Evolutionary conservation across 2,329 filamentous ascomycete genomes (phyloP).

Genomic region (Colletotrichum falcatum): DNA sequence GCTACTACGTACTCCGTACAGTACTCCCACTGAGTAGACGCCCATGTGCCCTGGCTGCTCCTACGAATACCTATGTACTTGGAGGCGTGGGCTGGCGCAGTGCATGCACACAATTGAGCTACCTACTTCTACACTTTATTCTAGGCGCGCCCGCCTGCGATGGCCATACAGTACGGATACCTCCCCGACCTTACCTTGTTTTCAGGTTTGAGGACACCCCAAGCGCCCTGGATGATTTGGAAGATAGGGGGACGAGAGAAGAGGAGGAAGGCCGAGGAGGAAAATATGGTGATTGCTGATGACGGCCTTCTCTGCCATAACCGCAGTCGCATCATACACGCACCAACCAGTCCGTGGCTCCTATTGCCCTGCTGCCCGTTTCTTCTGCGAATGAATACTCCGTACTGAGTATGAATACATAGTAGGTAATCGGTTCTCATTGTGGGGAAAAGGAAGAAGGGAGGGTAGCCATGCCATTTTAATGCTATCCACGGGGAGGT

Average conservation of each 20-base stretch:
- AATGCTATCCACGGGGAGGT: background rate
- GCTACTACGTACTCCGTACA: too few species aligned
- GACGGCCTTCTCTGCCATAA: background rate
- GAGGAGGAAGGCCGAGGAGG: background rate
- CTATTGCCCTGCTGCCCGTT: background rate
- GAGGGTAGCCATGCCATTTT: background rate
- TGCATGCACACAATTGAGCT: constrained; percentile 31
- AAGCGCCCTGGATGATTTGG: background rate
- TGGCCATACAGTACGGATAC: constrained; percentile 2
- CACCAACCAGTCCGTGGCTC: too few species aligned
- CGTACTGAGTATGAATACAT: background rate
- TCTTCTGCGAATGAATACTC: background rate
- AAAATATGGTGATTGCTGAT: background rate
- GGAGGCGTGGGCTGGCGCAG: constrained; percentile 25
- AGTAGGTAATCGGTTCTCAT: background rate
- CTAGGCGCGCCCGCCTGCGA: constrained; percentile 6
- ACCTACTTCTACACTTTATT: constrained; percentile 7
- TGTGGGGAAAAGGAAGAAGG: background rate
- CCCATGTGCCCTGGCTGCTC: constrained; percentile 16
- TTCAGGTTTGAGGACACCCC: background rate
- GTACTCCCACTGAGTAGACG: too few species aligned
- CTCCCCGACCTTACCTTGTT: constrained; percentile 12
- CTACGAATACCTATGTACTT: too few species aligned
- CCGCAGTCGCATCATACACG: background rate
- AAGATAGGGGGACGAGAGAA: background rate